Conservation (phyloP, 2,329 filamentous ascomycete species). For the Fusarium globosum region DNA sequence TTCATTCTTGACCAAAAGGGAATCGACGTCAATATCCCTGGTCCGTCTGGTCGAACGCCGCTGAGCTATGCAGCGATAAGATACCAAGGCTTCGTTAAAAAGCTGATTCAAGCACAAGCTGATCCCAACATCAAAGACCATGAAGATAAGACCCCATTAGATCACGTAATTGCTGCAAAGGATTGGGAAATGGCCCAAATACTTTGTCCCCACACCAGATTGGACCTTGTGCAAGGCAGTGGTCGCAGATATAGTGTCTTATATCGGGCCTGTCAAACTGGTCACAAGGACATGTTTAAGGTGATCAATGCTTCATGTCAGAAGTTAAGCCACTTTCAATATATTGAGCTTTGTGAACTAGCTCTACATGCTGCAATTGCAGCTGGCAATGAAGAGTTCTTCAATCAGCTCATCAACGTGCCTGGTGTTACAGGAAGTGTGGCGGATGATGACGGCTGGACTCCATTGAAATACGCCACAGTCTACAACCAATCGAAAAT, state of each 20-base stretch:
- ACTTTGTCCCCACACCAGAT: background rate
- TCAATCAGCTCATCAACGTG: background rate
- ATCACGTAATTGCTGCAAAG: background rate
- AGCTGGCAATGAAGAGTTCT: background rate
- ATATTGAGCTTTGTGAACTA: background rate
- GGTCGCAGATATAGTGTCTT: background rate
- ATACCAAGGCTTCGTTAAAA: background rate
- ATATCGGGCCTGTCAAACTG: background rate
- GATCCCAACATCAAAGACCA: background rate
- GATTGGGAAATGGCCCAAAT: background rate
- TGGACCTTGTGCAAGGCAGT: background rate
- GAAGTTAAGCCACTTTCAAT: accelerated
- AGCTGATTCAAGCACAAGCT: background rate
- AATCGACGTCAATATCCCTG: background rate
- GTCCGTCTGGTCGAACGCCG: background rate
- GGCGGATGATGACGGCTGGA: background rate
- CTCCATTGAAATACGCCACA: background rate
- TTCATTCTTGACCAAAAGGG: background rate
- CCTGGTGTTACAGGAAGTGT: background rate
- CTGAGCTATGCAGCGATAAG: background rate
- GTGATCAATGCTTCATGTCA: background rate
- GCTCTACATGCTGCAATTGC: background rate
- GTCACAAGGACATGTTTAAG: background rate
- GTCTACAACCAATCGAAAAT: background rate
- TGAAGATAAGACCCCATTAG: background rate